Evolutionary conservation across 2,329 filamentous ascomycete genomes (phyloP).

Genomic region (Talaromyces sp.): DNA sequence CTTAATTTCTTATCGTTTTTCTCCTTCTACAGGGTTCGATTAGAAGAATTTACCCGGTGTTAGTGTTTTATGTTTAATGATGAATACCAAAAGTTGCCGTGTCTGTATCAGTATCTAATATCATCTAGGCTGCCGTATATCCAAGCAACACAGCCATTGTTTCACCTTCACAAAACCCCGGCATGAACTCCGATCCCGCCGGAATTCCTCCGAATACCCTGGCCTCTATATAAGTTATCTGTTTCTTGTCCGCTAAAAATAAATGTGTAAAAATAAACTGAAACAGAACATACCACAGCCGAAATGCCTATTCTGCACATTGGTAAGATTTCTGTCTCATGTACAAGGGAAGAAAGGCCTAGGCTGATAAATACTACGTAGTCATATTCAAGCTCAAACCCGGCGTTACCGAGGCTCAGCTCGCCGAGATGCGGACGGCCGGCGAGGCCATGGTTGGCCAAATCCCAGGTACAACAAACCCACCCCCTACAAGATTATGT

Average conservation of each 20-base stretch:
- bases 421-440: neutral
- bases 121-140: neutral
- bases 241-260: neutral
- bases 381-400: neutral
- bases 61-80: neutral
- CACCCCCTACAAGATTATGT: neutral
- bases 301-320: neutral
- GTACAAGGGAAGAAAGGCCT: neutral
- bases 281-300: neutral
- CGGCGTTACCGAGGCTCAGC: neutral
- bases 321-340: neutral
- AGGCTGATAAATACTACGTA: neutral
- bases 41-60: neutral
- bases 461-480: neutral
- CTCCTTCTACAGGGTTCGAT: too few relatives aligned
- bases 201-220: conserved; percentile 24
- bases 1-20: neutral
- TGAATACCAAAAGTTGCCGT: fast-evolving
- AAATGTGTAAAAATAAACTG: neutral
- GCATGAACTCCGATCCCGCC: conserved; percentile 19
- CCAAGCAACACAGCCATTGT: neutral
- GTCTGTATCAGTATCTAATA: neutral
- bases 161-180: conserved; percentile 9
- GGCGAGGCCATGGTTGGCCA: neutral
- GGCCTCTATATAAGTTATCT: conserved; percentile 11